Conservation (phyloP, 1,284 basidiomycete species). For the Cutaneotrichosporon cavernicola region DNA sequence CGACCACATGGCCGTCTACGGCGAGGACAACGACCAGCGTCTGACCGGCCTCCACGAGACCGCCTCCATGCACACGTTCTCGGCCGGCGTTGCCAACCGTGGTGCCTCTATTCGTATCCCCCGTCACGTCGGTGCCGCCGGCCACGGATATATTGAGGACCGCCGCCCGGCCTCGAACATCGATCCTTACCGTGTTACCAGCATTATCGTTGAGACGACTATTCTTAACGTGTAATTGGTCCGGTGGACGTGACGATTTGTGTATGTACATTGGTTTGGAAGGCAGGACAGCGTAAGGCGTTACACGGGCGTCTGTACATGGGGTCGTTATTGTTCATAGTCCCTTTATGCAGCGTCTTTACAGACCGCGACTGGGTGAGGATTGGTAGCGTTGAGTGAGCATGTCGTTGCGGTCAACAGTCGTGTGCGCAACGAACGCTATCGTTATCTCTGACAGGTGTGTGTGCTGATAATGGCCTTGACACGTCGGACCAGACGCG, state of each 20-base stretch:
- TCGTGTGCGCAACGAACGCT: background rate
- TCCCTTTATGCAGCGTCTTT: background rate
- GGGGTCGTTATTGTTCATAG: slow-evolving; percentile 8
- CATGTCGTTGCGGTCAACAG: background rate
- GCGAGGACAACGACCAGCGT: slow-evolving; percentile 91
- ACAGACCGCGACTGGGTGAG: background rate
- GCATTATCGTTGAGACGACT: slow-evolving; percentile 92
- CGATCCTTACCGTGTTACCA: slow-evolving; percentile 74
- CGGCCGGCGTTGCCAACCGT: slow-evolving; percentile 94
- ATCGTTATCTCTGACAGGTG: background rate
- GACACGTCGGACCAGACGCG: background rate
- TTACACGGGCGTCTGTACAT: slow-evolving; percentile 3
- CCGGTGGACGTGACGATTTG: background rate
- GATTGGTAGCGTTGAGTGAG: background rate
- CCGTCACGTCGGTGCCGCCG: slow-evolving; percentile 84
- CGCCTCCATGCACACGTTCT: slow-evolving; percentile 89
- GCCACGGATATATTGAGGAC: slow-evolving; percentile 95
- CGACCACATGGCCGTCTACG: slow-evolving; percentile 94
- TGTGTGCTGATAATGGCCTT: too few relatives aligned
- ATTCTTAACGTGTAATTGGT: slow-evolving; percentile 41
- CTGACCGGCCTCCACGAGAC: slow-evolving; percentile 93
- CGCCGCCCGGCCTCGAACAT: slow-evolving; percentile 97
- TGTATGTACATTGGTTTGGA: slow-evolving; percentile 17
- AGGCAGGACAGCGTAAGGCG: background rate
- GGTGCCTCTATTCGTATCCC: slow-evolving; percentile 73